These are phyloP conservation scores for Pelargonium citronellum DNA, from an alignment of 441 rosid genomes.

Conservation along the genomic window DNA sequence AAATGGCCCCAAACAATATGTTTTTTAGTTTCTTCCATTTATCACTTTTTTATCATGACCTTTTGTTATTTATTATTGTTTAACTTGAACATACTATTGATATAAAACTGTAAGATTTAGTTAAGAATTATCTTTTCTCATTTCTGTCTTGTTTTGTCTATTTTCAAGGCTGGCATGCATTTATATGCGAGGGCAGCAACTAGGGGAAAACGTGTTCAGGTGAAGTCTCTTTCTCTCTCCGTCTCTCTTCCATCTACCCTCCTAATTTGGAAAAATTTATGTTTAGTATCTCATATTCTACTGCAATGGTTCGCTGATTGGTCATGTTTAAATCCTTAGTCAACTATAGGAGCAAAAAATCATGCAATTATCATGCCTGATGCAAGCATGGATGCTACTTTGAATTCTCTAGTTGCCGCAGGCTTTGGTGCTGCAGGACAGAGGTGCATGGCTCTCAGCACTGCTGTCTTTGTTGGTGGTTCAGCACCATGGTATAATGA, in stretches of 20 bases:
- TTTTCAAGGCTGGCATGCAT: conserved; percentile 26
- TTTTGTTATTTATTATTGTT: not conserved
- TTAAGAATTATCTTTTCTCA: not conserved
- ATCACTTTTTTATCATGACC: not conserved
- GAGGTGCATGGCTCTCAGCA: conserved; percentile 41
- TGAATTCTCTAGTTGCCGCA: conserved; percentile 48
- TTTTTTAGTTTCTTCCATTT: not conserved
- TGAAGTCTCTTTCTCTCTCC: conserved; percentile 17
- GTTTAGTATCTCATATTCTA: not conserved
- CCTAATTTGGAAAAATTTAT: not conserved
- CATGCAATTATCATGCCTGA: conserved; percentile 60
- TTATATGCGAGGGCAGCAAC: conserved; percentile 40
- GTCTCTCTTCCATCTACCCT: not conserved
- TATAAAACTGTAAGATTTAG: not conserved
- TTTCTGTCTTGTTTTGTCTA: not conserved
- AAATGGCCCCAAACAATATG: not conserved
- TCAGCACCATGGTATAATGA: conserved; percentile 39
- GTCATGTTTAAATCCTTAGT: conserved; percentile 20
- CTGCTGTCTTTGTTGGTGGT: conserved; percentile 52
- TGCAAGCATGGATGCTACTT: conserved; percentile 48
- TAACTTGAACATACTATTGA: not conserved
- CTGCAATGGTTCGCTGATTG: conserved; percentile 13
- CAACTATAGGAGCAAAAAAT: conserved; percentile 44
- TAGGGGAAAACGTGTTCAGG: conserved; percentile 42
- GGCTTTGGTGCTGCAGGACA: conserved; percentile 62